Conservation (phyloP, 768 basidiomycete species). For the Boletus rufocinnamomeus region DNA sequence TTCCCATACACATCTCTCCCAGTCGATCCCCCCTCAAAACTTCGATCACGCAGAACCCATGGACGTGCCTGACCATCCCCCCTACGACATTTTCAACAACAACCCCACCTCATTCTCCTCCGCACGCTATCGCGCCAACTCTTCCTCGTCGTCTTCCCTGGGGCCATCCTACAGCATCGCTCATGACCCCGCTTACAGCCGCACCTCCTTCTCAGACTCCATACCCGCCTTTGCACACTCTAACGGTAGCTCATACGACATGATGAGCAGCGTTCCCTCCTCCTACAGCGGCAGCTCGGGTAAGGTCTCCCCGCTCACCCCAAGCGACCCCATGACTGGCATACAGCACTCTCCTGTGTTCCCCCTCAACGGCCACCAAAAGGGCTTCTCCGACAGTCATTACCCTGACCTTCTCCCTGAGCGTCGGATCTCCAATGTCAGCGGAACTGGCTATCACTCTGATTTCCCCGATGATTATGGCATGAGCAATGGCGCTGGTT, state of each 20-base stretch:
- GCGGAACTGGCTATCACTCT: slow-evolving; percentile 48
- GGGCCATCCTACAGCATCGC: slow-evolving; percentile 55
- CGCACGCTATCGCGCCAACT: slow-evolving; percentile 69
- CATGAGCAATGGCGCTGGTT: slow-evolving; percentile 47
- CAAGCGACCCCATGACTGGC: slow-evolving; percentile 59
- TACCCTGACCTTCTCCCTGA: slow-evolving; percentile 65
- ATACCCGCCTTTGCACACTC: slow-evolving; percentile 57
- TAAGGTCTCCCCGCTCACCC: slow-evolving; percentile 76
- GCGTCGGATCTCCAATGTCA: slow-evolving; percentile 53
- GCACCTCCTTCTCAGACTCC: slow-evolving; percentile 59
- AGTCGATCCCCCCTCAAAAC: slow-evolving; percentile 40
- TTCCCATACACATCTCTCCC: slow-evolving; percentile 39
- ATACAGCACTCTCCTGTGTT: slow-evolving; percentile 59
- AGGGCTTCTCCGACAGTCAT: slow-evolving; percentile 57
- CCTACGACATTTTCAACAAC: slow-evolving; percentile 66
- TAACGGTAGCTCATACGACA: slow-evolving; percentile 60
- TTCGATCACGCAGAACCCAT: slow-evolving; percentile 57
- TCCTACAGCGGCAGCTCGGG: slow-evolving; percentile 61
- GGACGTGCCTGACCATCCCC: slow-evolving; percentile 56
- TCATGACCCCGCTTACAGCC: slow-evolving; percentile 59
- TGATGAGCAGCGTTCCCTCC: slow-evolving; percentile 61
- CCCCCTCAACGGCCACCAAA: slow-evolving; percentile 43
- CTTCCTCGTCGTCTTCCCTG: slow-evolving; percentile 70
- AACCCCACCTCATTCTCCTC: slow-evolving; percentile 49
- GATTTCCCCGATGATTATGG: slow-evolving; percentile 69